These are phyloP conservation scores for Fusarium floridanum DNA, from an alignment of 2,329 filamentous ascomycete genomes.

Conservation along the genomic window DNA sequence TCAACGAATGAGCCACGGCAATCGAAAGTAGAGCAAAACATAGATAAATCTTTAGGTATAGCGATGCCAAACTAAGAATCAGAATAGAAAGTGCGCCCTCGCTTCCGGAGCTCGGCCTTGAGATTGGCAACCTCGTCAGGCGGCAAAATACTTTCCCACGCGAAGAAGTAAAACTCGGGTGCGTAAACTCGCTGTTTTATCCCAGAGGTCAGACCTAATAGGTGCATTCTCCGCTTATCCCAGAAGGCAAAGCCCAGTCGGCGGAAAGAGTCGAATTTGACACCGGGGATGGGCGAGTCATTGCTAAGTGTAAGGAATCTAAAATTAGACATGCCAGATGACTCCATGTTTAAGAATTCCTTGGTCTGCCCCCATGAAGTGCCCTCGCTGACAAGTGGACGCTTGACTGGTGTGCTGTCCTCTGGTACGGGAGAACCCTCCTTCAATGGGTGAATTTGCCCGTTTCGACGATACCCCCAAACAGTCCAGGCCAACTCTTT, in stretches of 20 bases:
- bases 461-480: slow-evolving; percentile 1
- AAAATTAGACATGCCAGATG: slow-evolving; percentile 7
- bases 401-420: not conserved
- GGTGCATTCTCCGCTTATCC: slow-evolving; percentile 25
- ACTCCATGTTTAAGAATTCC: not conserved
- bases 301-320: not conserved
- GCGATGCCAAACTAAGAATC: too few relatives aligned
- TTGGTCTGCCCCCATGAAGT: slow-evolving; percentile 7
- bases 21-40: too few relatives aligned
- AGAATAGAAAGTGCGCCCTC: not conserved
- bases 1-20: too few relatives aligned
- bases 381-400: too few relatives aligned
- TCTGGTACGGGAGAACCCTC: not conserved
- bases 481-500: not conserved
- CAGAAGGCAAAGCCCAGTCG: slow-evolving; percentile 34
- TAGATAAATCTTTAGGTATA: too few relatives aligned
- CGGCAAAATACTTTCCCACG: slow-evolving; percentile 13
- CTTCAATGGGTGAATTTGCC: not conserved
- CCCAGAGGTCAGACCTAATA: not conserved
- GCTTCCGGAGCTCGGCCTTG: slow-evolving; percentile 6
- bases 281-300: slow-evolving; percentile 18
- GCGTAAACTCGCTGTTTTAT: not conserved
- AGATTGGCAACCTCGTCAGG: slow-evolving; percentile 7
- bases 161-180: not conserved
- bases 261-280: slow-evolving; percentile 35